These are phyloP conservation scores for Polymyxa betae DNA, from an alignment of 208 protist genomes.

Conservation along the genomic window DNA sequence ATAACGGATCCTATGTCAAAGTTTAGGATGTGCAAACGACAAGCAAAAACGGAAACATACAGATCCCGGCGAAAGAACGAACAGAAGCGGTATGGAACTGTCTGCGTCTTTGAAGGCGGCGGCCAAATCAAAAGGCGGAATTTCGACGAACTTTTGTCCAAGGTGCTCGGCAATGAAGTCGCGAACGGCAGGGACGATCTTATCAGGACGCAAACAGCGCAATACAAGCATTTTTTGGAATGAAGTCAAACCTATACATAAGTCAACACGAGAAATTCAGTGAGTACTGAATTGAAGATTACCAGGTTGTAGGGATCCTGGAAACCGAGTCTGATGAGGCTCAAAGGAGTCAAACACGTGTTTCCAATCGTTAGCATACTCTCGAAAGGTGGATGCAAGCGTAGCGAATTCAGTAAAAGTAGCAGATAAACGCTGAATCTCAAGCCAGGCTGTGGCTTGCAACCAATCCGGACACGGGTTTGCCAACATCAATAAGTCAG, in stretches of 20 bases:
- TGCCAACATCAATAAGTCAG: constrained; percentile 68
- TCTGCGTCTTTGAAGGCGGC: constrained; percentile 79
- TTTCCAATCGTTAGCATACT: constrained; percentile 80
- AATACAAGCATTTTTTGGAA: constrained; percentile 90
- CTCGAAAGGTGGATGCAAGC: constrained; percentile 90
- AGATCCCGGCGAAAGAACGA: constrained; percentile 70
- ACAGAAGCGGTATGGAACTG: constrained; percentile 67
- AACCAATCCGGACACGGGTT: constrained; percentile 91
- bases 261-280: background rate
- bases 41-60: constrained; percentile 74
- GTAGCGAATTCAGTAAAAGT: constrained; percentile 72
- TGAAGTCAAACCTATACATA: constrained; percentile 9
- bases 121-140: constrained; percentile 87
- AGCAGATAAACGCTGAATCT: constrained; percentile 54
- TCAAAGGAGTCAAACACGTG: constrained; percentile 85
- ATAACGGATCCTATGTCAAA: constrained; percentile 86
- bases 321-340: constrained; percentile 82
- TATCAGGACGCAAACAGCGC: constrained; percentile 87
- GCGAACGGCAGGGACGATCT: constrained; percentile 83
- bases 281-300: background rate
- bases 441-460: constrained; percentile 85
- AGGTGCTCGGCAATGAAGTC: constrained; percentile 84
- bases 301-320: constrained; percentile 75
- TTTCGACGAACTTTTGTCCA: constrained; percentile 86
- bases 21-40: constrained; percentile 82